Percentiles rank a stretch among this genome's conserved stretches.
phyloP scores from a whole-genome alignment of 495 filamentous ascomycete species.

The Sordaria brevicollis region DNA sequence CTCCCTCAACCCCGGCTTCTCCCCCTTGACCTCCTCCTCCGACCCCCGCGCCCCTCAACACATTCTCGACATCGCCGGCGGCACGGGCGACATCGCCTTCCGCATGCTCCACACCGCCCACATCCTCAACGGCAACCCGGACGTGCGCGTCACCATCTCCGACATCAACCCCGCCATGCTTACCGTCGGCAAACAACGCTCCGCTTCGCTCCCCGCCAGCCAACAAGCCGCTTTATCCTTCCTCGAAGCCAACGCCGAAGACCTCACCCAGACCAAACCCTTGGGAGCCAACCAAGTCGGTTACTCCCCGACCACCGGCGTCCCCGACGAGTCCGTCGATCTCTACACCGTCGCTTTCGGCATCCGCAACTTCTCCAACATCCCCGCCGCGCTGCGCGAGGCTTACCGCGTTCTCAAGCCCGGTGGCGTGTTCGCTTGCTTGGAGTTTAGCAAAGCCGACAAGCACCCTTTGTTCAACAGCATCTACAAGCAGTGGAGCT shows the following conservation, averaged over 20 bases:
- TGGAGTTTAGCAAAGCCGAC: conserved; percentile 85
- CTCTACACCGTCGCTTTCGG: conserved; percentile 97
- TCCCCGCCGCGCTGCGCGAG: conserved; percentile 65
- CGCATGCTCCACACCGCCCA: conserved; percentile 87
- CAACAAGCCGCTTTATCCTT: conserved; percentile 53
- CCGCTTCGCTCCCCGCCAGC: conserved; percentile 31
- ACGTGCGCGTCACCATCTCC: conserved; percentile 73
- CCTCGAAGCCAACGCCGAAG: conserved; percentile 84
- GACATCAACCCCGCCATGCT: conserved; percentile 97
- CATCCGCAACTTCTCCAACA: conserved; percentile 91
- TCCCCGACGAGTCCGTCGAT: conserved; percentile 60
- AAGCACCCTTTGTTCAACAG: conserved; percentile 60
- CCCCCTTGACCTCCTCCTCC: conserved; percentile 30
- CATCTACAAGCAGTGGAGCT: conserved; percentile 95
- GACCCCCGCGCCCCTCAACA: conserved; percentile 39
- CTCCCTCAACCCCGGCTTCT: conserved; percentile 75
- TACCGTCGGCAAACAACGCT: conserved; percentile 71
- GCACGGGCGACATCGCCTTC: conserved; percentile 97
- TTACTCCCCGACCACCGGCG: conserved; percentile 18
- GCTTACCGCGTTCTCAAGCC: conserved; percentile 85
- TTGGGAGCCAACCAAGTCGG: neutral
- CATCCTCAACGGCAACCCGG: conserved; percentile 65
- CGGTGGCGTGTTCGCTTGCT: conserved; percentile 90
- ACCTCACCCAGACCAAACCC: conserved; percentile 33
- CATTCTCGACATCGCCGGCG: conserved; percentile 95